Evolutionary conservation across 2,329 filamentous ascomycete genomes (phyloP), one percentile per base, ranked within the genome.

Genomic region (Diaporthe velutina): DNA sequence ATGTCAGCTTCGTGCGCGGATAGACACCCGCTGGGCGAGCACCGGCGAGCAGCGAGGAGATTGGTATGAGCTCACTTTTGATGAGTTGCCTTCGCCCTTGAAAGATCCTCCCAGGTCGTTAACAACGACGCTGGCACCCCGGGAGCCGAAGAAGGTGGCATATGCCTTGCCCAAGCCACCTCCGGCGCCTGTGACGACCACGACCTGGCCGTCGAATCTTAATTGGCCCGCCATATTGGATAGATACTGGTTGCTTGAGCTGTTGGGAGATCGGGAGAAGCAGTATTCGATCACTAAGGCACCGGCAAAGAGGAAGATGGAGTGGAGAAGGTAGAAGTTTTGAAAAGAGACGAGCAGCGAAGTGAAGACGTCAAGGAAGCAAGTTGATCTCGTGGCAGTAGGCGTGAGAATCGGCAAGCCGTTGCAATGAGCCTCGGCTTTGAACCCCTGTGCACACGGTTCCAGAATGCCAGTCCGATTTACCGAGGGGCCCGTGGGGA

Each of bases 31-130:
- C 30, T n/a, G 42, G 40, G 38, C 25, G 48, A 38, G 15, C 8
- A 19, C n/a, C 15, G 4, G 28, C 33, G 45, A 40, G 42, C 28
- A 22, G 28, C 71, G 45, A 38, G 54, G 50, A 25, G 28, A 25
- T 38, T 12, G 25, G 55, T 55, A 40, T 25, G 60, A 38, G 50
- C 87, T 79, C 86, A 98, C 96, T 91, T 95, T 97, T 83, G 91
- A 92, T 55, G 94, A 96, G 79, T 90, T 92, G 75, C 96, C 96
- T 87, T 98, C 95, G 79, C 97, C 96, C 85, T 97, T 96, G 89
- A 97, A 96, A 61, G 95, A 97, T 68, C 91, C 95, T 77, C 97
- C 97, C 70, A 98, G 90, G 83, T 99, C 97, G 85, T 99, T 99
- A 80, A 99, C 97, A 64, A 99, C 96, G 35, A 84, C 83, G 79